A percentile compares a stretch with the other conserved stretches of the same genome.
Conservation (phyloP, 2,329 filamentous ascomycete genomes). For the Colletotrichum sp. region DNA sequence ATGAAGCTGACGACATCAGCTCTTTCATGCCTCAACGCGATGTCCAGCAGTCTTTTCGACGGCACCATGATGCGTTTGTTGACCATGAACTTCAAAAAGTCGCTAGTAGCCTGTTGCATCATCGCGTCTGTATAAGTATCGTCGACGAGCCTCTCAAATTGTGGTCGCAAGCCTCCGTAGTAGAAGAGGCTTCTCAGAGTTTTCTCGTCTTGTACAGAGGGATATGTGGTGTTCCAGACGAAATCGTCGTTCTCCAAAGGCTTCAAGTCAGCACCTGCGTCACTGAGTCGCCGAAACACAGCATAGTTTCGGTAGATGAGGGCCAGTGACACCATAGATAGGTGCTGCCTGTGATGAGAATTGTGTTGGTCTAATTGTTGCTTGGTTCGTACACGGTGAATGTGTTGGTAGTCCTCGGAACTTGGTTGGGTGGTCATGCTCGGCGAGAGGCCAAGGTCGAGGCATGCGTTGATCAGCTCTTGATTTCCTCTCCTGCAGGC, state of each 20-base stretch:
- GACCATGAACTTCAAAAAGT: rapidly evolving
- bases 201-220: rapidly evolving
- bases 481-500: not conserved
- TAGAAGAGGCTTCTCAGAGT: not conserved
- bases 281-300: not conserved
- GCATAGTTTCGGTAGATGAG: not conserved
- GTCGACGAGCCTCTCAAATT: not conserved
- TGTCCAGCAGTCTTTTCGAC: not conserved
- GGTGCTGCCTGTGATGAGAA: not conserved
- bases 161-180: not conserved
- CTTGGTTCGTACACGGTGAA: not conserved
- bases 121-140: rapidly evolving
- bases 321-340: not conserved
- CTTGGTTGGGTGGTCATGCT: not conserved
- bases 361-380: rapidly evolving
- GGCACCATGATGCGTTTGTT: not conserved
- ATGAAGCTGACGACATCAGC: rapidly evolving
- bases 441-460: not conserved
- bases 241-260: not conserved
- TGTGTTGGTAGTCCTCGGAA: not conserved
- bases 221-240: rapidly evolving
- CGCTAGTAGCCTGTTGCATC: not conserved
- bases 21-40: not conserved
- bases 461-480: not conserved
- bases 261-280: not conserved